Evolutionary conservation across 768 basidiomycete species (phyloP), one percentile per base, ranked within the genome.

Genomic region (Trametes cinnabarina): DNA sequence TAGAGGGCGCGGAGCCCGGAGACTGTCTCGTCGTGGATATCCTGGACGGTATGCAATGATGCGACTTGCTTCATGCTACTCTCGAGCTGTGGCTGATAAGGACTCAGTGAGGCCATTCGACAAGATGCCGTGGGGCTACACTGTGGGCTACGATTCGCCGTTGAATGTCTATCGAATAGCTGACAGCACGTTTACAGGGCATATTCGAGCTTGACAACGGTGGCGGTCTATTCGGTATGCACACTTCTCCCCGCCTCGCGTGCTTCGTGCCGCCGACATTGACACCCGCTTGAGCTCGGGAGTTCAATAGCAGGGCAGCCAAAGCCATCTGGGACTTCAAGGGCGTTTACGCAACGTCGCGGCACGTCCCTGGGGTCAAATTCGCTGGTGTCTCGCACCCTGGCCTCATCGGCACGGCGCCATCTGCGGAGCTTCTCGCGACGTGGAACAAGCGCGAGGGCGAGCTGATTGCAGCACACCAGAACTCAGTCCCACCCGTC

Each of bases 311-410:
- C 65, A 81, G 75, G 65, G 88, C 88, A 0, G 80, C 82, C 52
- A 92, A 92, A 66, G 87, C 89, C 4, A 87, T 92, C 57, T 92
- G 89, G 89, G 89, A 90, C 69, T 79, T 91, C 60, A 76, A 88
- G 60, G 85, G 87, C 37, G 75, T 88, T 53, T 88, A 86, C 68
- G 87, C 87, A 0, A 80, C 84, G 10, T 88, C 87, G 15, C 79
- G 89, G 23, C 89, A 90, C 68, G 84, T 92, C 58, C 88, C 88
- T 0, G 88, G 88, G 25, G 88, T 92, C 7, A 82, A 84, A 44
- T 92, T 92, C 66, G 86, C 87, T 0, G 90, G 89, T 0, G 81
- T 90, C 41, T 84, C 86, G 0, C 89, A 90, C 66, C 88, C 89
- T 3, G 87, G 88, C 39, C 75, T 90, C 30, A 85, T 87, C 49